Base-by-base conservation (phyloP, 1,284 basidiomycete genomes). In the Uromyces viciae-fabae region DNA sequence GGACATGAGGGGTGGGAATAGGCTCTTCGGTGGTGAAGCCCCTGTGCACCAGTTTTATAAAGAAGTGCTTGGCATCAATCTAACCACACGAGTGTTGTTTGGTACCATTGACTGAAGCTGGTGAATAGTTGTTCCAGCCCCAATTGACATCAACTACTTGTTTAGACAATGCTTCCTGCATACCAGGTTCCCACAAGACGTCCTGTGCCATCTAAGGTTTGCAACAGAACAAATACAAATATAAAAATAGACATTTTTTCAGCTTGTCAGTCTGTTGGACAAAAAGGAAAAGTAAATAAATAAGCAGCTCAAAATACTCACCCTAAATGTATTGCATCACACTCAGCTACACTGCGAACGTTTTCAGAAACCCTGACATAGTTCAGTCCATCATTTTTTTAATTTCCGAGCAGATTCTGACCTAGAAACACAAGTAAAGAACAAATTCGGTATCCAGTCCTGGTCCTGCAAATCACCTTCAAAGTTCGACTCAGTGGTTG, bases 1-100 rank as follows among this genome's bases (percentile, higher is more conserved):
- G n/a, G n/a, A n/a, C n/a, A n/a, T n/a, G n/a, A n/a, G n/a, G n/a
- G n/a, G n/a, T n/a, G n/a, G n/a, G n/a, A n/a, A n/a, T n/a, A n/a
- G n/a, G n/a, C n/a, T n/a, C n/a, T n/a, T n/a, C n/a, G n/a, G n/a
- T n/a, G n/a, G n/a, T n/a, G n/a, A n/a, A n/a, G n/a, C n/a, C n/a
- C n/a, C n/a, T n/a, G n/a, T n/a, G n/a, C n/a, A n/a, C n/a, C n/a
- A n/a, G n/a, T n/a, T n/a, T n/a, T n/a, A n/a, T n/a, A n/a, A 94
- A 9, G 97, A 95, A 0, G 97, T 99, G 86, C 99, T 99, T 82
- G 97, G 96, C 97, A 99, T 99, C 2, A 95, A 94, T 75, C 97
- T 91, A 72, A 98, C 91, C 72, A 98, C 93, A 83, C 90, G 91
- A 52, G 94, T 94, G n/a, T 88, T 88, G 0, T 91, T 88, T 25